Conservation (phyloP, 2,329 filamentous ascomycete genomes). For the Aureobasidium pullulans region DNA sequence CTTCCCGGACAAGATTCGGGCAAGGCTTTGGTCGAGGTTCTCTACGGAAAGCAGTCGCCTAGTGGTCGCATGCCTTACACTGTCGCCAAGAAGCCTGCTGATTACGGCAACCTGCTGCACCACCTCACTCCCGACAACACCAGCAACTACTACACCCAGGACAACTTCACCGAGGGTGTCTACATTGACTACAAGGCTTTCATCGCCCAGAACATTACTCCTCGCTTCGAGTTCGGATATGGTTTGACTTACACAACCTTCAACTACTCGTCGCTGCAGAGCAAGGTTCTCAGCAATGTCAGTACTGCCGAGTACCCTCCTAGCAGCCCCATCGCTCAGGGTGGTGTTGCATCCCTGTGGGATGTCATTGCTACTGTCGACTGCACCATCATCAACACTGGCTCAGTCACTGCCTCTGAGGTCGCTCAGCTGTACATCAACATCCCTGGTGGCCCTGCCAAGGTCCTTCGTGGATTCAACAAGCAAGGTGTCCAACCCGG, state of each 20-base stretch:
- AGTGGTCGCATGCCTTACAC: conserved; percentile 58
- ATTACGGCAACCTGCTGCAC: conserved; percentile 45
- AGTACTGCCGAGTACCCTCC: conserved; percentile 16
- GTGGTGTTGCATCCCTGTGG: conserved; percentile 35
- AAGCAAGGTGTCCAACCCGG: conserved; percentile 25
- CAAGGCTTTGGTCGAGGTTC: conserved; percentile 45
- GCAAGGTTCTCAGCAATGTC: conserved; percentile 23
- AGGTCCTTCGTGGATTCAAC: conserved; percentile 27
- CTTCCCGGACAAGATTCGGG: conserved; percentile 59
- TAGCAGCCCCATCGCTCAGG: conserved; percentile 16
- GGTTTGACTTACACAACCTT: conserved; percentile 32
- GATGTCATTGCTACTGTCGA: conserved; percentile 43
- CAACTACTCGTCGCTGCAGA: conserved; percentile 25
- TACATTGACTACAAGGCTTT: conserved; percentile 32
- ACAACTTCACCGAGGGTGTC: conserved; percentile 29
- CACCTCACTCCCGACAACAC: conserved; percentile 17
- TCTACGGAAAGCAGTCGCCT: conserved; percentile 51
- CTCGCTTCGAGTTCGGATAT: conserved; percentile 30
- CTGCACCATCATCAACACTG: conserved; percentile 46
- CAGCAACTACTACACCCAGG: conserved; percentile 16
- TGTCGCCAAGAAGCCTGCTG: conserved; percentile 47
- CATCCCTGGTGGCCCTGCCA: conserved; percentile 21
- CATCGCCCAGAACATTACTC: conserved; percentile 23
- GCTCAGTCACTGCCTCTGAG: conserved; percentile 41
- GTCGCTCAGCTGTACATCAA: conserved; percentile 43